Evolutionary conservation across 2,329 filamentous ascomycete species (phyloP).

Genomic region (Lachnellula cervina): DNA sequence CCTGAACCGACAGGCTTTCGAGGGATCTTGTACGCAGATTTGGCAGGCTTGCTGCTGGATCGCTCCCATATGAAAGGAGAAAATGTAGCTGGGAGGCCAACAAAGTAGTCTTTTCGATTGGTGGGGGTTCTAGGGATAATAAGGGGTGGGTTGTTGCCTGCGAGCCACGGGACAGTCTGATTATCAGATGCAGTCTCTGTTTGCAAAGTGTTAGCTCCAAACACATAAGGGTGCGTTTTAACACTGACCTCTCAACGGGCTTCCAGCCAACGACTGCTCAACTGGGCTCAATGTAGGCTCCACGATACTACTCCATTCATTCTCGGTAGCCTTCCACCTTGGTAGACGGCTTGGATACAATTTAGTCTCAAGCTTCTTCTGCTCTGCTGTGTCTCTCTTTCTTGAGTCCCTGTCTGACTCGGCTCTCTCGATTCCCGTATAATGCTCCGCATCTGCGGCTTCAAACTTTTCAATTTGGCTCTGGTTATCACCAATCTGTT

Average conservation of each 20-base stretch:
- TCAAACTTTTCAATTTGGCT: slow-evolving; percentile 24
- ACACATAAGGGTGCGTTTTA: slow-evolving; percentile 35
- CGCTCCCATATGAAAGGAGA: slow-evolving; percentile 7
- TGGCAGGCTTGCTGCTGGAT: background rate
- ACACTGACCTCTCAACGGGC: slow-evolving; percentile 12
- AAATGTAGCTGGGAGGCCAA: slow-evolving; percentile 4
- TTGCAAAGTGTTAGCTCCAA: background rate
- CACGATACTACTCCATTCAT: slow-evolving; percentile 30
- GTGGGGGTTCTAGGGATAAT: slow-evolving; percentile 5
- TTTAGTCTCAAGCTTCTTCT: slow-evolving; percentile 42
- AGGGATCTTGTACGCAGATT: background rate
- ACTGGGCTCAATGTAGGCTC: slow-evolving; percentile 39
- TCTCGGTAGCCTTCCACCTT: slow-evolving; percentile 32
- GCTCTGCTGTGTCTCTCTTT: slow-evolving; percentile 35
- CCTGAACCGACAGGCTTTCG: slow-evolving; percentile 13
- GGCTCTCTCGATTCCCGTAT: slow-evolving; percentile 38
- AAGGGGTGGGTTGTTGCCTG: slow-evolving; percentile 8
- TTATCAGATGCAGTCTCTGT: slow-evolving; percentile 13
- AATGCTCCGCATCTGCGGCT: slow-evolving; percentile 27
- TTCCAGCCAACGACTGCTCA: slow-evolving; percentile 14
- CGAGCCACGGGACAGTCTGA: slow-evolving; percentile 19
- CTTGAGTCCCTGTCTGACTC: slow-evolving; percentile 33
- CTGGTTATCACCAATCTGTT: slow-evolving; percentile 11
- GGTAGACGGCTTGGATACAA: slow-evolving; percentile 34
- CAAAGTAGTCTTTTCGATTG: slow-evolving; percentile 12